Evolutionary conservation across 805 yeast genomes (phyloP), one percentile per base, ranked within the genome.

Genomic region (Saccharomycodes ludwigii): DNA sequence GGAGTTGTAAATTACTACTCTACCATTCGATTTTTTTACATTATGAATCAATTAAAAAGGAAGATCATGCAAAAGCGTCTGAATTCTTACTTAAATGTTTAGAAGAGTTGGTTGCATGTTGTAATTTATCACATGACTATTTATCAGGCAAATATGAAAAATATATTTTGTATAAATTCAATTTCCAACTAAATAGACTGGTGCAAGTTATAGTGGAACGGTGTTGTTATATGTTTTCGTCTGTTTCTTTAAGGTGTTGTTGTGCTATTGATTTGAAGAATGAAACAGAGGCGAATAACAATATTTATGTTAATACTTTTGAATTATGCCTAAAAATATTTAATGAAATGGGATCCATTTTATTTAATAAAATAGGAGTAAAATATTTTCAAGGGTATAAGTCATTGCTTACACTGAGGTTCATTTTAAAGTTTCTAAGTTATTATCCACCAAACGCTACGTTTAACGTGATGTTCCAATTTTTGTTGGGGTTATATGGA

Each of bases 301-400:
- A 14, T 8, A 24, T 20, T 21, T 5, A 30, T 34, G 13, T 20
- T 18, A n/a, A 23, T 24, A 17, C 31, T 31, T 18, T 8, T 32
- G 20, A 7, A 16, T 14, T 27, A 7, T n/a, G n/a, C 15, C 8
- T 27, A 15, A 27, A 27, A 10, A 24, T 31, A 5, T 27, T 31
- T 18, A 35, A 35, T 29, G 38, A 35, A 25, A 31, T 35, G 35
- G 38, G 35, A 10, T 35, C 38, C 19, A 16, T 35, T 8, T 19
- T 35, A 13, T 35, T 35, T 15, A 35, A 35, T 25, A 27, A 30
- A 4, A 29, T 34, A 18, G 38, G 38, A 3, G 33, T 32, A 14
- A 35, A 35, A 13, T 35, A 35, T 18, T 35, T 31, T 13, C 38
- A 35, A 25, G 35, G 38, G 4, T 35, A 31, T 13, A 35, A 35